These are phyloP conservation scores for Jatropha multifida DNA, from an alignment of 441 rosid genomes.

Conservation along the genomic window DNA sequence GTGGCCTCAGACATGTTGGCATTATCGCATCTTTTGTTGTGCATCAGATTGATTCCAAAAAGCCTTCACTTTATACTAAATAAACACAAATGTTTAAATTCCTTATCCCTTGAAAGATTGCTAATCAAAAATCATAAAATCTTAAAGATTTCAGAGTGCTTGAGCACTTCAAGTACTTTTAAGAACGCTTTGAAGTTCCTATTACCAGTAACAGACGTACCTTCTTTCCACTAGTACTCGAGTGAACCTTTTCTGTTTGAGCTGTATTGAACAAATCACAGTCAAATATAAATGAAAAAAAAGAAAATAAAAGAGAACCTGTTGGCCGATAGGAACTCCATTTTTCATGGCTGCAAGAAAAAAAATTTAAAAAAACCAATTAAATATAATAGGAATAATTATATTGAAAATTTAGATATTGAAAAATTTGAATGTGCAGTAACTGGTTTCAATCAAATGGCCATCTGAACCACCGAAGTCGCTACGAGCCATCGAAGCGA, in stretches of 20 bases:
- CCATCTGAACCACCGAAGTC: too few relatives aligned
- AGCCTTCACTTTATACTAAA: neutral
- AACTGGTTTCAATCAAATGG: too few relatives aligned
- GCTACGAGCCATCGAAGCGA: too few relatives aligned
- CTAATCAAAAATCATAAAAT: neutral
- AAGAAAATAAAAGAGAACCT: too few relatives aligned
- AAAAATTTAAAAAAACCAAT: too few relatives aligned
- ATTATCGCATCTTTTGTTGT: neutral
- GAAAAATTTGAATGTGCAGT: too few relatives aligned
- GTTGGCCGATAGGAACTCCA: too few relatives aligned
- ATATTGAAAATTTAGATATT: too few relatives aligned
- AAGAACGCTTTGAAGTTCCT: neutral
- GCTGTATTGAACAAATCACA: constrained; percentile 40
- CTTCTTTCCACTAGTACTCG: constrained; percentile 30
- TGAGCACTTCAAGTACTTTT: neutral
- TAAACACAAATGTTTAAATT: neutral
- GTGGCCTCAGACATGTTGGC: too few relatives aligned
- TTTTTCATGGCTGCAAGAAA: too few relatives aligned
- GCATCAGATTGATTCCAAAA: neutral
- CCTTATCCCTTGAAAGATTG: neutral
- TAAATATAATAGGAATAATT: too few relatives aligned
- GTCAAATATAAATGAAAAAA: too few relatives aligned
- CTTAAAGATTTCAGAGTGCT: neutral
- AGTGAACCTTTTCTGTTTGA: constrained; percentile 25
- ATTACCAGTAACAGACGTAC: constrained; percentile 30